phyloP scores from a whole-genome alignment of 2,329 filamentous ascomycete genomes.

The Aureobasidium sp. region DNA sequence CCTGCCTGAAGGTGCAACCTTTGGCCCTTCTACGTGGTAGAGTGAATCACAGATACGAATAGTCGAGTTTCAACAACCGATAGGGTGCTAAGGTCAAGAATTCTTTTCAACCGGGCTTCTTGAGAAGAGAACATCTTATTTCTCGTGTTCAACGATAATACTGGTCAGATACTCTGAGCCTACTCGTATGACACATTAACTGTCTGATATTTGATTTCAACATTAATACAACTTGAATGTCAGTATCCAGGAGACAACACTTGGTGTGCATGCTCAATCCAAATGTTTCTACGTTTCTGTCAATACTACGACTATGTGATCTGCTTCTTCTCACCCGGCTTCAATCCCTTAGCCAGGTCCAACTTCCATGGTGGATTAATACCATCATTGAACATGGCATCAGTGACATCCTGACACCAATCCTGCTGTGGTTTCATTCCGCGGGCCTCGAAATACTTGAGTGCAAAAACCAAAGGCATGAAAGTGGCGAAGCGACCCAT shows the following conservation, averaged over 20 bases:
- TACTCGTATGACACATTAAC: neutral
- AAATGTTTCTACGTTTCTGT: too few species aligned
- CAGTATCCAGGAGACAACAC: neutral
- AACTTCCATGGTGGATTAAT: conserved; percentile 9
- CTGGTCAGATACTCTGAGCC: neutral
- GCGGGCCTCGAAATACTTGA: neutral
- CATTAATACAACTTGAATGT: too few species aligned
- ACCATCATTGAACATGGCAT: conserved; percentile 4
- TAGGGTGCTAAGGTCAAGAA: neutral
- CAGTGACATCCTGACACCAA: conserved; percentile 8
- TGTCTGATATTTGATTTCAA: neutral
- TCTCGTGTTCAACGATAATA: neutral
- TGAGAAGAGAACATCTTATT: neutral
- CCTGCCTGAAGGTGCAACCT: conserved; percentile 3
- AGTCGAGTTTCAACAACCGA: too few species aligned
- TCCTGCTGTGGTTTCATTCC: neutral
- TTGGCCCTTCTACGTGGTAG: conserved; percentile 13
- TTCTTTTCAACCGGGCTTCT: neutral
- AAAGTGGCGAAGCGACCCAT: conserved; percentile 13
- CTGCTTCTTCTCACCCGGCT: conserved; percentile 7
- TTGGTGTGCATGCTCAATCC: neutral
- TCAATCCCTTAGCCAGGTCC: neutral
- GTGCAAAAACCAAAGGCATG: conserved; percentile 9
- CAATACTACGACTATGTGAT: neutral
- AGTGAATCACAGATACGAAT: neutral